Base-by-base conservation (phyloP, 148 eudicot species). In the Pouteria glomerata region DNA sequence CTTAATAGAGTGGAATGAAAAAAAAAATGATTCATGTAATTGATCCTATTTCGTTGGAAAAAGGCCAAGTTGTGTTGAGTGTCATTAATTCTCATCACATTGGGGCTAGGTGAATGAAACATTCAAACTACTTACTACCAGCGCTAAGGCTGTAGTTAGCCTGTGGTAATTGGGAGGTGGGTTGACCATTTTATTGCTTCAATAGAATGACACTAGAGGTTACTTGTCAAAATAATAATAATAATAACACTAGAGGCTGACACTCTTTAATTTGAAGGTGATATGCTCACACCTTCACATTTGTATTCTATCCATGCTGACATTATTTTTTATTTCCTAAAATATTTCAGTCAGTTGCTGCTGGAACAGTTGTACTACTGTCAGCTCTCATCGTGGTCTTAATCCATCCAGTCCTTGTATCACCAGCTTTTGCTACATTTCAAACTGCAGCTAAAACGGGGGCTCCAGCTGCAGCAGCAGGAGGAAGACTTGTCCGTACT, bases 341-440 rank as follows among this genome's bases (percentile, higher is more conserved):
- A 51, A 47, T 53, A 51, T 79, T 79, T 74, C 89, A 95, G 98
- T 89, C 72, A 48, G 68, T 79, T 57, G 68, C 84, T 47, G 81
- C 81, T 58, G 86, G 90, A 37, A 84, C 85, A 44, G 72, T 85
- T 16, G 42, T 82, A 60, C 82, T 91, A 18, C 76, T 88, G 26
- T 85, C 88, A 2, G 85, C 83, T 51, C 72, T 88, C 63, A 60
- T 86, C 42, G 50, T 83, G 73, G 56, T 73, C 41, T 71, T 81
- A 37, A 65, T 88, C 55, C 81, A 83, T 66, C 91, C 93, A 23
- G 66, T 84, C 45, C 31, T 85, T 29, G 85, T 85, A 5, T 74
- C 84, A 15, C 99, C 99, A 33, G 99, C 99, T 74, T 76, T 89
- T 27, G 99, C 99, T 30, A 80, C 83, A 75, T 82, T 95, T 41